Conservation (phyloP, 306 rosid genomes). For the Cucumis cinereus region DNA sequence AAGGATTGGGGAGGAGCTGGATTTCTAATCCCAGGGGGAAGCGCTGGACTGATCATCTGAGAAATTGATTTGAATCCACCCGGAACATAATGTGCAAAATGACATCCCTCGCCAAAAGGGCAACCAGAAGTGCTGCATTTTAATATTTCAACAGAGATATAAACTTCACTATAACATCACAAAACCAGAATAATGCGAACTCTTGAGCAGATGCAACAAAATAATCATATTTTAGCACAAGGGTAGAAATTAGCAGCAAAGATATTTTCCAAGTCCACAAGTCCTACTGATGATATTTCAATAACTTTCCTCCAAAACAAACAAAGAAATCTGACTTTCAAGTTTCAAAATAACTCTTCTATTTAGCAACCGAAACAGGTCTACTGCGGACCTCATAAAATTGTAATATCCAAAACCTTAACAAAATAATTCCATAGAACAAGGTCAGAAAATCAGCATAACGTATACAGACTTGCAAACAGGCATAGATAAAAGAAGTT, state of each 20-base stretch:
- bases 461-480: background rate
- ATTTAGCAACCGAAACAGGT: background rate
- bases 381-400: background rate
- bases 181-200: background rate
- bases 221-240: background rate
- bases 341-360: background rate
- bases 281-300: background rate
- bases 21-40: conserved; percentile 39
- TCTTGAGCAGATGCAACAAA: background rate
- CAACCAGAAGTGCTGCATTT: conserved; percentile 83
- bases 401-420: background rate
- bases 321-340: background rate
- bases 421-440: background rate
- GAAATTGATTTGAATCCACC: conserved; percentile 70
- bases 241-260: background rate
- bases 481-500: background rate
- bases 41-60: conserved; percentile 45
- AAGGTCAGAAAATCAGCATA: background rate
- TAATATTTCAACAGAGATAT: background rate
- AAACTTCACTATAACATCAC: background rate
- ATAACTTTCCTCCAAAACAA: background rate
- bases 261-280: background rate
- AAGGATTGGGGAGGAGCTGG: conserved; percentile 44
- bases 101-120: conserved; percentile 90
- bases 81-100: conserved; percentile 74